A percentile compares a stretch with the other conserved stretches of the same genome.
Evolutionary conservation across 495 filamentous ascomycete species (phyloP).

Genomic region (Aspergillus heteromorphus): DNA sequence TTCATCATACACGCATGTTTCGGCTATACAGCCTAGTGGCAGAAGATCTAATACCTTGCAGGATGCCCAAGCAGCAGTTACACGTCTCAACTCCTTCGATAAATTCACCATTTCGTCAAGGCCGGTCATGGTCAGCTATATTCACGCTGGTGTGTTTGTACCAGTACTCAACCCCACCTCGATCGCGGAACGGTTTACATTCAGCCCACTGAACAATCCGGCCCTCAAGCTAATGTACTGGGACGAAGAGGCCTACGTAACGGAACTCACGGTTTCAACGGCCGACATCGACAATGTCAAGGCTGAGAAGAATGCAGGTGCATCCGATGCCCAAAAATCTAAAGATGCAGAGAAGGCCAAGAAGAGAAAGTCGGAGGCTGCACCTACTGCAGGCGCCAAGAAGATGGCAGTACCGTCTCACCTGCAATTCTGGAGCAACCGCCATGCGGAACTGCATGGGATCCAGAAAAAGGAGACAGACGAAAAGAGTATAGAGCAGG

Average conservation of each 20-base stretch:
- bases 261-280: slow-evolving; percentile 55
- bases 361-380: slow-evolving; percentile 60
- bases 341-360: slow-evolving; percentile 61
- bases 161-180: slow-evolving; percentile 56
- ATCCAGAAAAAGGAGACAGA: slow-evolving; percentile 33
- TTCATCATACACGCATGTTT: too few relatives aligned
- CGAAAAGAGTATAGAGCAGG: slow-evolving; percentile 16
- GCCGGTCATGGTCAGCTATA: slow-evolving; percentile 68
- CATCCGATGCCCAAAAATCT: slow-evolving; percentile 20
- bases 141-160: slow-evolving; percentile 85
- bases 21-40: too few relatives aligned
- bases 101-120: slow-evolving; percentile 83
- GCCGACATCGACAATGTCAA: slow-evolving; percentile 38
- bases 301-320: slow-evolving; percentile 27
- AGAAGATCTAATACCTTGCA: slow-evolving; percentile 32
- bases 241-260: slow-evolving; percentile 75
- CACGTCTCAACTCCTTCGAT: slow-evolving; percentile 67
- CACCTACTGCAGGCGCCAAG: slow-evolving; percentile 37
- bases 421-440: slow-evolving; percentile 83
- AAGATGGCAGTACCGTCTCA: slow-evolving; percentile 56
- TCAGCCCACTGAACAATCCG: slow-evolving; percentile 66
- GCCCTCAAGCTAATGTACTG: slow-evolving; percentile 72
- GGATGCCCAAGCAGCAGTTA: slow-evolving; percentile 74
- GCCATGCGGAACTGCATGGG: slow-evolving; percentile 78
- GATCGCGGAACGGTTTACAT: slow-evolving; percentile 58